Evolutionary conservation across 768 basidiomycete genomes (phyloP).

Genomic region (Phanerochaete carnosa): DNA sequence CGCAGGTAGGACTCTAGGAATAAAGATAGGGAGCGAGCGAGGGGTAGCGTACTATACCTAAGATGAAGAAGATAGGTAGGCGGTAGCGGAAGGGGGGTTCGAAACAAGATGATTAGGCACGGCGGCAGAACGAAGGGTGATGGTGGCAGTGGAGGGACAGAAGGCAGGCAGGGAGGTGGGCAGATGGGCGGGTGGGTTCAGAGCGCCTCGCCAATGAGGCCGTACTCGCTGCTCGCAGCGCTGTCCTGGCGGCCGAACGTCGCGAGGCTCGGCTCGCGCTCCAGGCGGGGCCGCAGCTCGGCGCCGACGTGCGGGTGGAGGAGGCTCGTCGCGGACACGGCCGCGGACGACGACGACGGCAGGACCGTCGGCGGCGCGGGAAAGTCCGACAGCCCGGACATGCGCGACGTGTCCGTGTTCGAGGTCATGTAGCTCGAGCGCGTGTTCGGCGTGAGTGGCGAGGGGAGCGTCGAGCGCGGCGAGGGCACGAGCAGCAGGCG

Average conservation of each 20-base stretch:
- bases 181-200: constrained; percentile 4
- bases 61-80: neutral
- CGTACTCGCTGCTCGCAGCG: constrained; percentile 8
- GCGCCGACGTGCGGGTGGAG: constrained; percentile 6
- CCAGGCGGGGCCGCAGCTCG: constrained; percentile 11
- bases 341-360: constrained; percentile 32
- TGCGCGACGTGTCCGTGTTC: constrained; percentile 53
- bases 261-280: constrained; percentile 22
- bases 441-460: constrained; percentile 29
- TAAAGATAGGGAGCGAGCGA: neutral
- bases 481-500: constrained; percentile 18
- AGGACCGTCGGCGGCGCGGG: constrained; percentile 52
- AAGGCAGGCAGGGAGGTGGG: neutral
- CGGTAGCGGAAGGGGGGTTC: neutral
- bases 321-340: constrained; percentile 25
- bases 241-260: constrained; percentile 24
- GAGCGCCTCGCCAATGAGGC: constrained; percentile 22
- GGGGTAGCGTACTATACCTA: neutral
- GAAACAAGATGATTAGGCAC: neutral
- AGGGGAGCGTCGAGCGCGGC: constrained; percentile 17
- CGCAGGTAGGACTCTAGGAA: neutral
- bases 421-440: constrained; percentile 61
- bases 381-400: constrained; percentile 73
- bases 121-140: neutral
- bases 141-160: neutral